Evolutionary conservation across 768 basidiomycete species (phyloP), one percentile per base, ranked within the genome.

Genomic region (Auriscalpium vulgare): DNA sequence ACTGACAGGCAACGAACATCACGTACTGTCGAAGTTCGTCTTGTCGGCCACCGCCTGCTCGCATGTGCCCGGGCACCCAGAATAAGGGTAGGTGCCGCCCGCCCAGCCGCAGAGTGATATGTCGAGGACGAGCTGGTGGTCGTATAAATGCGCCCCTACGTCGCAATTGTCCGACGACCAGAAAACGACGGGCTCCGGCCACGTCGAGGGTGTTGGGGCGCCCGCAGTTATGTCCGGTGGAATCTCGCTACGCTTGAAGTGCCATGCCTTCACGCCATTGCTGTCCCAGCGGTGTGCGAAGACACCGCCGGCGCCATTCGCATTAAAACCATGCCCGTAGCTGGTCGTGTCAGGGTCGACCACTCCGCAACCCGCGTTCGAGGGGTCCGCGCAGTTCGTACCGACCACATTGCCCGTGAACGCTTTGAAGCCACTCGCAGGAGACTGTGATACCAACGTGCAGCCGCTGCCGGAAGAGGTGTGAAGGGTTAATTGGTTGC

Each of bases 71-170:
- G 52, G 56, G 38, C 59, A 60, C 43, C 51, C 51, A 36, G 53
- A 50, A 16, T 6, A 10, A 3, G 43, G 19, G 43, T 55, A 59
- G 46, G 17, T 48, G 35, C 38, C 17, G 23, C n/a, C 23, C 7
- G 59, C 50, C 53, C 53, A 60, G 21, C 57, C 59, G 46, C 56
- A 35, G 17, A 60, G 46, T 37, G 53, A 34, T 10, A 35, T 58
- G 56, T 60, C 47, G 29, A 60, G 17, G 9, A 55, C 34, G 10
- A 60, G 50, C 3, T 13, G 29, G 3, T 60, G 59, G 34, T 49
- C 36, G 10, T 21, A 5, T 11, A 58, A 44, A 13, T 60, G 40
- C 8, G 38, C 17, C 4, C 11, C 10, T 10, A 55, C 8, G 35
- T 60, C 36, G 50, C 59, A 60, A 8, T 8, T 11, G 2, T 3